Percentiles rank a stretch among this genome's conserved stretches.
These are phyloP conservation scores for Lignosus rhinocerotis DNA, from an alignment of 1,284 basidiomycete species.

Conservation along the genomic window DNA sequence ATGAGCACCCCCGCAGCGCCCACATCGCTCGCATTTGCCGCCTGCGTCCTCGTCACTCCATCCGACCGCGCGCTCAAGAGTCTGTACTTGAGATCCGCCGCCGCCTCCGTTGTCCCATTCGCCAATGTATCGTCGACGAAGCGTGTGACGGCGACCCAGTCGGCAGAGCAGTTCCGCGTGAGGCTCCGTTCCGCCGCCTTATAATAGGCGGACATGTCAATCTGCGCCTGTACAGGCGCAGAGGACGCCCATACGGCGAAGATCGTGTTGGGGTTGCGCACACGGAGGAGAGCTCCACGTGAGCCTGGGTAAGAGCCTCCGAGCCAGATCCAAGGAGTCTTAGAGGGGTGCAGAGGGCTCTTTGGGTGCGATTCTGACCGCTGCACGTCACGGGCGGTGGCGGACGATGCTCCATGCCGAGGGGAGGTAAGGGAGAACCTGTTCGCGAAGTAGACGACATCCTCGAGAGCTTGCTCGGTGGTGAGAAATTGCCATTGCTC, in stretches of 20 bases:
- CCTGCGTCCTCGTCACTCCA: conserved; percentile 35
- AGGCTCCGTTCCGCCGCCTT: conserved; percentile 50
- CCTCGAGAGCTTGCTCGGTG: conserved; percentile 59
- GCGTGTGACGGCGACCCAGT: conserved; percentile 51
- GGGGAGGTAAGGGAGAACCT: conserved; percentile 34
- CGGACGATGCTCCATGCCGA: not conserved
- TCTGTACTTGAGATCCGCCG: conserved; percentile 42
- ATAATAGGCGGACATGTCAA: conserved; percentile 53
- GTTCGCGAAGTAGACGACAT: conserved; percentile 57
- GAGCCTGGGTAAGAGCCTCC: conserved; percentile 52
- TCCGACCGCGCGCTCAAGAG: conserved; percentile 44
- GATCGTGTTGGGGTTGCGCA: conserved; percentile 47
- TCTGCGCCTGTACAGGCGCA: conserved; percentile 49
- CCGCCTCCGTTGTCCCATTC: conserved; percentile 34
- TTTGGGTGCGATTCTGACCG: not conserved
- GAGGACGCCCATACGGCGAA: conserved; percentile 52
- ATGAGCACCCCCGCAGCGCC: conserved; percentile 45
- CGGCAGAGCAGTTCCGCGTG: conserved; percentile 52
- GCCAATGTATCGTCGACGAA: conserved; percentile 44
- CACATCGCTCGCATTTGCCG: conserved; percentile 39
- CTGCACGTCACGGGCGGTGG: conserved; percentile 20
- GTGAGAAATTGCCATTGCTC: conserved; percentile 58
- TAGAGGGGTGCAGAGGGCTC: conserved; percentile 40
- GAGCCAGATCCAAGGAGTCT: conserved; percentile 48
- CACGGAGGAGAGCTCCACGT: conserved; percentile 41